Base-by-base conservation (phyloP, 2,329 filamentous ascomycete species). In the Alternaria sp. region DNA sequence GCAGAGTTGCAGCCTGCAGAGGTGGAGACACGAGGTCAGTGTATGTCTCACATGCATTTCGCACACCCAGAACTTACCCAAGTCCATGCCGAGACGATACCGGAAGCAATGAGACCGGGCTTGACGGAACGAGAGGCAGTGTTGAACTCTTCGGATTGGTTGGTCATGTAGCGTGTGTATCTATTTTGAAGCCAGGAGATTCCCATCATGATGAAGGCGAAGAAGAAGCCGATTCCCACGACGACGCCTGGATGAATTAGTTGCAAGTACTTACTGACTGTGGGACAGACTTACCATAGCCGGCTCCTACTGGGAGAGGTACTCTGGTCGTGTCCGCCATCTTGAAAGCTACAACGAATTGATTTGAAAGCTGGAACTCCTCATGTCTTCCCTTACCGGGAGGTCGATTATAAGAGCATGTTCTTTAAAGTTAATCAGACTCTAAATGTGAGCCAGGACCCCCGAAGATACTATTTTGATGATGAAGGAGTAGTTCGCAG, bases 1-100 rank as follows among this genome's bases (percentile, higher is more conserved):
- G 59, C 9, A 76, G 51, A 10, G 82, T 83, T 5, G 81, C 79
- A 17, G 78, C 78, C 17, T 17, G 17, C 17, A 17, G 17, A 17
- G 17, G 17, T 17, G 17, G 17, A 17, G 17, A 17, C 17, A 17
- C 17, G 17, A 17, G 17, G 17, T 17, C 17, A 17, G 17, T 17
- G 17, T 17, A 17, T 17, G 17, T 17, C 17, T 17, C 17, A 17
- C 17, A 17, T 17, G 17, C 17, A 17, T 17, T 17, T 17, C 17
- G 17, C 17, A 17, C 17, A 17, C 17, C 17, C 17, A 17, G 17
- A 17, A 17, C 17, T 17, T 17, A 17, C 17, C 80, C 80, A 83
- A 4, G 81, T 83, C 81, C 81, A 83, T 2, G 81, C 80, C 4
- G 77, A 80, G 11, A 83, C 81, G 52, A 83, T 80, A 4, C 79